Evolutionary conservation across 2,329 filamentous ascomycete species (phyloP), one percentile per base, ranked within the genome.

Genomic region (Hirsutella thompsonii): DNA sequence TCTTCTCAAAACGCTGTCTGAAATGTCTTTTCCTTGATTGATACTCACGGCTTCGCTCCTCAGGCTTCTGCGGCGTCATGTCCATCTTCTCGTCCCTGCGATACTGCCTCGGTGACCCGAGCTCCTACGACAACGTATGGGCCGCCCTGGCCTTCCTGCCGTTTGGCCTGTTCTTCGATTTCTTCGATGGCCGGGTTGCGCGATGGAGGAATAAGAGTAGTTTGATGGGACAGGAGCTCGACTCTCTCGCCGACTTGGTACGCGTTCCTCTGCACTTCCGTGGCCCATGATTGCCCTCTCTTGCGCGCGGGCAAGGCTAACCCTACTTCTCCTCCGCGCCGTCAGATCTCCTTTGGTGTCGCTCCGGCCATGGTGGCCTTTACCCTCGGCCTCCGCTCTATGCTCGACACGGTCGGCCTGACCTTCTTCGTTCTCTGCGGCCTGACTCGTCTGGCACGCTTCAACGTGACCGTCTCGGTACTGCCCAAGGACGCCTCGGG

Each of bases 191-290:
- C 57, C 92, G 89, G 59, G 89, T 98, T 42, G 92, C 92, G 47
- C 74, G 92, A 49, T 96, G 92, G 92, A 79, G 92, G 59, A 83
- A 87, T 66, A 98, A 95, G 80, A 92, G 86, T 55, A 93, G 85
- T 53, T 70, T 98, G 58, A 96, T 98, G 90, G 92, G 92, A 11
- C 90, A 95, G 63, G 92, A 98, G 64, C 69, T 98, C 42, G 92
- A 98, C 62, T 96, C 90, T 6, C 72, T 98, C 37, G 92, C 92
- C 42, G 92, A 98, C 60, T 61, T 98, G 70, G 88, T 94, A 81
- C 21, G 76, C n/a, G 36, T 29, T 26, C 19, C 41, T 10, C 38
- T 33, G 14, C 8, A 16, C 32, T 18, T 16, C 13, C 32, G 9
- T n/a, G 32, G 5, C 32, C 32, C n/a, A 9, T 32, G 30, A 13